These are phyloP conservation scores for Dalbergia cochinchinensis DNA, from an alignment of 306 rosid species.

Conservation along the genomic window DNA sequence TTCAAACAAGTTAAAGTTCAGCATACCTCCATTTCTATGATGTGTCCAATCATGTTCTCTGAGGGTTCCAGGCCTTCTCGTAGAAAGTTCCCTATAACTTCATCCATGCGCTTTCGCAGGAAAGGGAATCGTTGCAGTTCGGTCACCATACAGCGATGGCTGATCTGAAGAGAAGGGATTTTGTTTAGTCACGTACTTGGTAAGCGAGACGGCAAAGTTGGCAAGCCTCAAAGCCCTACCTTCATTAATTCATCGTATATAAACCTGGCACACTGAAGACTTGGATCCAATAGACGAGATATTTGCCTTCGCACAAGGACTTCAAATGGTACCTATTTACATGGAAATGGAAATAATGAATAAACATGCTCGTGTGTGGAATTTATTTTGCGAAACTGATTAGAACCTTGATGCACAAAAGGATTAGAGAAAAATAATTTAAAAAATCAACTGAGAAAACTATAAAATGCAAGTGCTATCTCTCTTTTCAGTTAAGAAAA, in stretches of 20 bases:
- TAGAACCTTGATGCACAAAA: slow-evolving; percentile 21
- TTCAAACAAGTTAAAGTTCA: slow-evolving; percentile 11
- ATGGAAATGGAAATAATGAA: slow-evolving; percentile 39
- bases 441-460: background rate
- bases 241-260: slow-evolving; percentile 91
- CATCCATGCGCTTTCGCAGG: slow-evolving; percentile 94
- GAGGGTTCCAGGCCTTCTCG: slow-evolving; percentile 97
- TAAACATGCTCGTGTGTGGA: slow-evolving; percentile 20
- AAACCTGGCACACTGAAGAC: slow-evolving; percentile 99
- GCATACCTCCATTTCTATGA: slow-evolving; percentile 95
- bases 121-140: slow-evolving; percentile 95
- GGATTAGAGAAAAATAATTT: background rate
- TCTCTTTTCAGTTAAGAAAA: background rate
- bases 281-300: slow-evolving; percentile 92
- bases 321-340: slow-evolving; percentile 89
- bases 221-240: slow-evolving; percentile 52
- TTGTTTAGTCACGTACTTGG: slow-evolving; percentile 34
- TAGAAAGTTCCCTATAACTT: slow-evolving; percentile 86
- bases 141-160: slow-evolving; percentile 84
- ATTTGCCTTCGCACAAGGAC: slow-evolving; percentile 95
- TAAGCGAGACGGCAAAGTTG: slow-evolving; percentile 28
- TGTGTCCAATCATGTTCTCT: slow-evolving; percentile 90
- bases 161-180: slow-evolving; percentile 68
- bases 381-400: background rate
- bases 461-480: slow-evolving; percentile 1